Evolutionary conservation across 2,329 filamentous ascomycete species (phyloP), one percentile per base, ranked within the genome.

Genomic region (Diatrype stigma): DNA sequence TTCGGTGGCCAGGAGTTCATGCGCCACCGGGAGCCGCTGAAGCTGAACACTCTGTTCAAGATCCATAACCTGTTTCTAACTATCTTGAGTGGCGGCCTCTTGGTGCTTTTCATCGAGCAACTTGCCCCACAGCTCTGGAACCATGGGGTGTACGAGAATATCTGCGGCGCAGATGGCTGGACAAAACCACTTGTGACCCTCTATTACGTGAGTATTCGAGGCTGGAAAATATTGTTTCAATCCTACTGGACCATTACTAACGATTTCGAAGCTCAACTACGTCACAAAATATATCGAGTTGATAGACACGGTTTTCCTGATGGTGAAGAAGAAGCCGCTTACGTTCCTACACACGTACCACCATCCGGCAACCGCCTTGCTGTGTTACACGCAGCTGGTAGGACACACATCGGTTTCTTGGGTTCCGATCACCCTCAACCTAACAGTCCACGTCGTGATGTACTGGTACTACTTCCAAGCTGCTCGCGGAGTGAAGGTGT

Each of bases 401-500:
- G 93, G 93, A 61, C 84, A 89, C 67, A 97, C 93, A 42, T 82
- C 93, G 40, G 93, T 97, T 51, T 96, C 92, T 54, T 97, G 93
- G 93, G 90, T 96, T 50, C 86, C 87, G 56, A 97, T 97, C 70
- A 87, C 84, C 49, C 84, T 97, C 63, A 97, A 97, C 81, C 76
- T 97, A 67, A 84, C 84, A 57, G 93, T 97, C 50, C 93, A 97
- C 76, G 93, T 97, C 52, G 89, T 96, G 69, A 97, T 97, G 93
- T 97, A 97, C 86, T 96, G 92, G 92, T 97, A 97, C 85, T 97
- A 97, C 84, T 97, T 97, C 86, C 93, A 97, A 81, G 93, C 90
- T 67, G 92, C 93, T 50, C 91, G 93, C 63, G 94, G 94, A 62
- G 84, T 97, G 72, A 87, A 86, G 66, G 94, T 96, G 75, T 96